Evolutionary conservation across 441 rosid genomes (phyloP).

Genomic region (Gossypium lobatum): DNA sequence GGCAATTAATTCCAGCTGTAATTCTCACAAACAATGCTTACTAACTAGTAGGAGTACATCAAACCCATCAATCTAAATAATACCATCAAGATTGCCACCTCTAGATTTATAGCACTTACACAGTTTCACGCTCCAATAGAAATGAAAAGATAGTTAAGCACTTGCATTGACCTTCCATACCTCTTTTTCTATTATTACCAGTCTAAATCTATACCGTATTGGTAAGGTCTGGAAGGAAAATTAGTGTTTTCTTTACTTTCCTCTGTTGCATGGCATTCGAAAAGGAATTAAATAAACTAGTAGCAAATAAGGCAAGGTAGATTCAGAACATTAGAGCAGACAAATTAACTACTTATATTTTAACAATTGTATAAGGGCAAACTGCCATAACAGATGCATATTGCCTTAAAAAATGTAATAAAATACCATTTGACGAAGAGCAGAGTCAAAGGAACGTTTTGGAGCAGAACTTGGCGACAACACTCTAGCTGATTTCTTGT

Average conservation of each 20-base stretch:
- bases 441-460: slow-evolving; percentile 72
- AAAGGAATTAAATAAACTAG: slow-evolving; percentile 8
- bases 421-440: slow-evolving; percentile 82
- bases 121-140: background rate
- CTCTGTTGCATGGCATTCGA: background rate
- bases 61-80: background rate
- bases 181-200: background rate
- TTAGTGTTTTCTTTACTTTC: background rate
- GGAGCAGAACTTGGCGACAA: slow-evolving; percentile 78
- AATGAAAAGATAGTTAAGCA: slow-evolving; percentile 5
- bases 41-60: background rate
- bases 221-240: background rate
- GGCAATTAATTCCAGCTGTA: background rate
- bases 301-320: background rate
- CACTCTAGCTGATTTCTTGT: slow-evolving; percentile 52
- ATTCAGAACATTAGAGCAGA: slow-evolving; percentile 7
- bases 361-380: background rate
- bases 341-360: background rate
- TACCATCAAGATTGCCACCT: background rate
- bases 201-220: background rate
- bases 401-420: slow-evolving; percentile 1
- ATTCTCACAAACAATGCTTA: background rate
- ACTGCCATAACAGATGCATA: slow-evolving; percentile 8
- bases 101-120: background rate
- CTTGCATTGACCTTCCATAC: background rate